Evolutionary conservation across 257 asterid species (phyloP).

Genomic region (Solanum neorickii): DNA sequence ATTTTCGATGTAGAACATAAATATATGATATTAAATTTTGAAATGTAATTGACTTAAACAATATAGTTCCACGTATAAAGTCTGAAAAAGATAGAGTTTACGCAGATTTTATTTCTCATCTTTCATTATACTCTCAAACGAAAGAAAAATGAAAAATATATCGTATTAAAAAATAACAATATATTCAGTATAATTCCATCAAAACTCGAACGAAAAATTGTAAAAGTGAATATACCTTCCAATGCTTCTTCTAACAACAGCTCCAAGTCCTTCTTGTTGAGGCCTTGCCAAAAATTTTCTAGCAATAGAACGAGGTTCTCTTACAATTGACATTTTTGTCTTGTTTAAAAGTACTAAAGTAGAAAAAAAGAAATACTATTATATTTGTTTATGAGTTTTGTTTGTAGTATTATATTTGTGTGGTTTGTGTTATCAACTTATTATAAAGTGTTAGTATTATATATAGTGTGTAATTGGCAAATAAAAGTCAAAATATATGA

Average conservation of each 20-base stretch:
- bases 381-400: background rate
- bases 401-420: background rate
- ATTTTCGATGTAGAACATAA: too few relatives aligned
- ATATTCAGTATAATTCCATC: background rate
- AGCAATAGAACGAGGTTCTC: conserved; percentile 55
- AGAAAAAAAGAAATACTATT: background rate
- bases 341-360: background rate
- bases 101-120: background rate
- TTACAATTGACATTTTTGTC: conserved; percentile 9
- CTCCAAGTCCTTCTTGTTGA: conserved; percentile 84
- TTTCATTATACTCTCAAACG: too few relatives aligned
- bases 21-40: too few relatives aligned
- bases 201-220: background rate
- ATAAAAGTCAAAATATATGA: background rate
- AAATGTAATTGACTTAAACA: too few relatives aligned
- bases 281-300: conserved; percentile 65
- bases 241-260: conserved; percentile 83
- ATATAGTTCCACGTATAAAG: background rate
- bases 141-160: background rate
- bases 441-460: background rate
- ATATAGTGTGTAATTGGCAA: background rate
- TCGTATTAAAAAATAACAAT: background rate
- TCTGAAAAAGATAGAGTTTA: accelerated
- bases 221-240: conserved; percentile 38
- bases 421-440: background rate